A percentile compares a stretch with the other conserved stretches of the same genome.
These are phyloP conservation scores for Saxophila tyrrhenica DNA, from an alignment of 495 filamentous ascomycete genomes.

Conservation along the genomic window DNA sequence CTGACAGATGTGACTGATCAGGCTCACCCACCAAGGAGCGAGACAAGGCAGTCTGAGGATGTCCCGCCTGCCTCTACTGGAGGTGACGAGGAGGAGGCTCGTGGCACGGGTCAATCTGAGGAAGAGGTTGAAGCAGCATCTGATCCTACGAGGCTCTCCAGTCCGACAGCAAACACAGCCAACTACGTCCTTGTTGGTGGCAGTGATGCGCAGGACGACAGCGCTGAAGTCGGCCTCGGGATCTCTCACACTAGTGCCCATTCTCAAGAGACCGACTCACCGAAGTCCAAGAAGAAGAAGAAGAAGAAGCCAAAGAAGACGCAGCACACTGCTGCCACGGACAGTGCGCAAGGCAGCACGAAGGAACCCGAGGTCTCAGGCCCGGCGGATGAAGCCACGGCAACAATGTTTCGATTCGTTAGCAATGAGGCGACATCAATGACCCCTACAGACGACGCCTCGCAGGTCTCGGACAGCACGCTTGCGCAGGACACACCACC, in stretches of 20 bases:
- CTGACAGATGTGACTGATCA: background rate
- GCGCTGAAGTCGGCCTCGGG: constrained; percentile 9
- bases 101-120: background rate
- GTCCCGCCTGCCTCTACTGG: background rate
- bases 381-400: background rate
- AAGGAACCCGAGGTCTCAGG: background rate
- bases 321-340: background rate
- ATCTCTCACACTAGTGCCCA: background rate
- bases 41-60: background rate
- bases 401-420: background rate
- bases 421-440: background rate
- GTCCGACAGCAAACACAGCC: background rate
- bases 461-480: background rate
- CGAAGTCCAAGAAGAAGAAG: constrained; percentile 11
- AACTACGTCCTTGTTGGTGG: background rate
- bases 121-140: background rate
- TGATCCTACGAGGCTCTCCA: background rate
- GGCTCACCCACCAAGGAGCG: background rate
- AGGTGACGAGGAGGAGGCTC: background rate
- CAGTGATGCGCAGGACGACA: background rate
- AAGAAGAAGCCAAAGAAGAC: constrained; percentile 11
- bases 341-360: background rate
- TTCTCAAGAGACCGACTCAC: background rate
- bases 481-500: background rate
- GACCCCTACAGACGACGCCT: background rate